Evolutionary conservation across 768 basidiomycete genomes (phyloP).

Genomic region (Mycena venus): DNA sequence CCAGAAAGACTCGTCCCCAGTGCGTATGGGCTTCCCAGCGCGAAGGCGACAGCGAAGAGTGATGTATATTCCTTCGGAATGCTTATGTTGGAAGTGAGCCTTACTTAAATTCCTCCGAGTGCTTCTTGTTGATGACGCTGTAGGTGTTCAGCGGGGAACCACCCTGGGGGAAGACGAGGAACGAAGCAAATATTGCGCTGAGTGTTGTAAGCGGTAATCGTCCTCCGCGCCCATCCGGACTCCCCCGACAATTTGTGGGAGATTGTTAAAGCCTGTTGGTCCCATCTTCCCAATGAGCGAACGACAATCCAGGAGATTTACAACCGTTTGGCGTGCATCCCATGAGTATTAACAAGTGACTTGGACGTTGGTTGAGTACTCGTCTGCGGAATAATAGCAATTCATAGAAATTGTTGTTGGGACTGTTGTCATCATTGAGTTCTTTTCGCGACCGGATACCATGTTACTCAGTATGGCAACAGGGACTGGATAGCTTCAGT

Average conservation of each 20-base stretch:
- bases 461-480: too few species aligned
- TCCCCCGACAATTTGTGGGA: not conserved
- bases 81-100: constrained; percentile 32
- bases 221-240: not conserved
- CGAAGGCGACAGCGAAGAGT: constrained; percentile 40
- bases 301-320: constrained; percentile 1
- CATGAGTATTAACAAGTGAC: too few species aligned
- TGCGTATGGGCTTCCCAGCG: constrained; percentile 5
- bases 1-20: constrained; percentile 42
- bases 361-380: too few species aligned
- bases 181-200: not conserved
- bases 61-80: constrained; percentile 48
- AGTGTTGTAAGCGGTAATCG: not conserved
- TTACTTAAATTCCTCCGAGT: too few species aligned
- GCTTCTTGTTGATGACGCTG: too few species aligned
- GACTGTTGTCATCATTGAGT: too few species aligned
- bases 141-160: constrained; percentile 4
- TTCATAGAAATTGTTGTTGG: too few species aligned
- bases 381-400: too few species aligned
- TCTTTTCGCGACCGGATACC: too few species aligned
- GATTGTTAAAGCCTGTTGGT: constrained; percentile 6
- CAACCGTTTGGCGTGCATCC: constrained; percentile 12
- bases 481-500: too few species aligned
- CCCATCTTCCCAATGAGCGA: not conserved
- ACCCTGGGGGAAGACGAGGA: not conserved